phyloP scores from a whole-genome alignment of 2,329 filamentous ascomycete genomes.

The Capronia coronata region DNA sequence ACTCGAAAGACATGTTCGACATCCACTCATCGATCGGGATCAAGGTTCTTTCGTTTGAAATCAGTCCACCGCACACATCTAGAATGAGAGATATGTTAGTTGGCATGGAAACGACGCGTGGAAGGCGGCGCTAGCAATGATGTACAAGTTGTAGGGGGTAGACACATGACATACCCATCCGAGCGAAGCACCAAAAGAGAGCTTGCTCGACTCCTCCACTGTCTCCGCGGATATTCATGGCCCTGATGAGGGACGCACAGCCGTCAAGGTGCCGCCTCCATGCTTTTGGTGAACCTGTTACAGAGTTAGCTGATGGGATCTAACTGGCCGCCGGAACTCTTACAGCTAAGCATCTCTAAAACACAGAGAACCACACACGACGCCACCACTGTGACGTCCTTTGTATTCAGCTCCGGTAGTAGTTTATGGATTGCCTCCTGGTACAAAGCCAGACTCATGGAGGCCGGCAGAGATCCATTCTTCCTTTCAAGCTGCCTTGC shows the following conservation, averaged over 20 bases:
- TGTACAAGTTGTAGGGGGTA: too few species aligned
- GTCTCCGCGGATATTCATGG: slow-evolving; percentile 47
- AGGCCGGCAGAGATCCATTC: slow-evolving; percentile 39
- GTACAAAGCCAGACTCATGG: slow-evolving; percentile 50
- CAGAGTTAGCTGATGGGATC: too few species aligned
- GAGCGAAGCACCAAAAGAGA: slow-evolving; percentile 53
- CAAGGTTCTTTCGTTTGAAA: background rate
- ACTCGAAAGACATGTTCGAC: background rate
- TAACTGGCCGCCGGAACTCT: too few species aligned
- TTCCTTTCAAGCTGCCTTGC: slow-evolving; percentile 51
- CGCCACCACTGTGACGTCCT: slow-evolving; percentile 46
- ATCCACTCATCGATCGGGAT: background rate
- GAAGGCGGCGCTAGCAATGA: too few species aligned
- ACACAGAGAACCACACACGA: slow-evolving; percentile 51
- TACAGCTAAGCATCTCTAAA: slow-evolving; percentile 48
- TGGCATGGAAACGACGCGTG: too few species aligned
- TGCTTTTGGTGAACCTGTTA: slow-evolving; percentile 36
- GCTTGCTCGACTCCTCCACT: slow-evolving; percentile 48
- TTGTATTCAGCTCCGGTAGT: slow-evolving; percentile 44
- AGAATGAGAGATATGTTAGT: too few species aligned
- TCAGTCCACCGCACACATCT: background rate
- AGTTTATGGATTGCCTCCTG: slow-evolving; percentile 49
- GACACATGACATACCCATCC: slow-evolving; percentile 55
- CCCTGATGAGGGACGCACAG: slow-evolving; percentile 49
- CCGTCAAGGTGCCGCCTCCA: slow-evolving; percentile 53